Evolutionary conservation across 371 early-diverging fungal genomes (phyloP).

Genomic region (Mucor ambiguus): DNA sequence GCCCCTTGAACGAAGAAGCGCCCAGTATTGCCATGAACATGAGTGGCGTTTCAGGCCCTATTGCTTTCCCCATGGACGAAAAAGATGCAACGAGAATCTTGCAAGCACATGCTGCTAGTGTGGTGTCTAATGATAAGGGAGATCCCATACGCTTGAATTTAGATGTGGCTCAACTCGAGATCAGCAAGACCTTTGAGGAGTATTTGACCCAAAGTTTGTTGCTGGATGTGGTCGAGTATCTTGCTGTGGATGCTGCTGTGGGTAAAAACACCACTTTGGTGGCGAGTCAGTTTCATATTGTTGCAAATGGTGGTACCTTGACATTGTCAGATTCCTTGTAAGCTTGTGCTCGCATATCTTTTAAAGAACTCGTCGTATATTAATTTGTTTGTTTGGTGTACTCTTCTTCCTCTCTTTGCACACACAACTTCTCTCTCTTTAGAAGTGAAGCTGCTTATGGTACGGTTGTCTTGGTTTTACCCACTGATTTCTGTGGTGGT

Average conservation of each 20-base stretch:
- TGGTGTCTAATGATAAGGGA: not conserved
- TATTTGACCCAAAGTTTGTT: not conserved
- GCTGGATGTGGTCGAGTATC: not conserved
- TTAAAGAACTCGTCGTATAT: not conserved
- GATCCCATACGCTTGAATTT: not conserved
- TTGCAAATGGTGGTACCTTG: not conserved
- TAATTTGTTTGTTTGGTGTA: not conserved
- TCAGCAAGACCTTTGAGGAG: conserved; percentile 6
- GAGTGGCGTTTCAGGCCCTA: not conserved
- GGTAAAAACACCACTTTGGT: not conserved
- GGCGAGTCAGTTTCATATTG: conserved; percentile 4
- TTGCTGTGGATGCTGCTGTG: not conserved
- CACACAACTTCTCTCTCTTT: not conserved
- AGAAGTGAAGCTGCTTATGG: conserved; percentile 6
- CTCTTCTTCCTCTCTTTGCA: not conserved
- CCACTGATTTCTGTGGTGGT: conserved; percentile 5
- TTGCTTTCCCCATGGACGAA: conserved; percentile 7
- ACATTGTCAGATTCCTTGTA: not conserved
- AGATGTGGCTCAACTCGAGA: not conserved
- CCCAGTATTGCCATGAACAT: conserved; percentile 10
- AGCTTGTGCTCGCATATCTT: not conserved
- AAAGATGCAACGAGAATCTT: not conserved
- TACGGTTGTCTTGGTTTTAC: not conserved
- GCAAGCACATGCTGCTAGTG: not conserved
- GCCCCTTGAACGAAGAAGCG: not conserved